Evolutionary conservation across 768 basidiomycete genomes (phyloP), one percentile per base, ranked within the genome.

Genomic region (Lepiota brunneoincarnata): DNA sequence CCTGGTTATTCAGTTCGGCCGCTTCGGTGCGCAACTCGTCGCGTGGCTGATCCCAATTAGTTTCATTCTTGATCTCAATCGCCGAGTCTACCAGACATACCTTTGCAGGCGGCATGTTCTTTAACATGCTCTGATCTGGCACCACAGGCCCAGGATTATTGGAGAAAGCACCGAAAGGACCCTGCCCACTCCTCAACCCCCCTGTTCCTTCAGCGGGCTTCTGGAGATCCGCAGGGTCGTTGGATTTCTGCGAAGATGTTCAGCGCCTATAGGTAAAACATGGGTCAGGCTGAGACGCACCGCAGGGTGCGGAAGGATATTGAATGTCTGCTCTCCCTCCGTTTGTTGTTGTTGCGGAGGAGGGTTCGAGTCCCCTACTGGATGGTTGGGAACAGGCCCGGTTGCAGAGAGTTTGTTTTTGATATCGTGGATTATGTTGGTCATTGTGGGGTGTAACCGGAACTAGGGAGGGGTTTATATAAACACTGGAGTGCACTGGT

Each of bases 301-400:
- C 59, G 84, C 83, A 45, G 84, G 85, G 63, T 86, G 82, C 18
- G 85, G 85, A 53, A 77, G 73, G 61, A 81, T 86, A 44, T 67
- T 68, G 66, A 77, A 84, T 1, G 59, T 62, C 45, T 70, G 76
- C 60, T 82, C 77, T 45, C 55, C 55, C n/a, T n/a, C n/a, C n/a
- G n/a, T n/a, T n/a, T n/a, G n/a, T 40, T 53, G 36, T 57, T 51
- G 50, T 51, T 51, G 44, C 40, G 49, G 43, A 44, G 54, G 41
- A 41, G 43, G 50, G 37, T 26, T 53, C 63, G 59, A 54, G 7
- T 40, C 44, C 17, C 37, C 36, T 9, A 3, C 24, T 26, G 52
- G 23, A 12, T 54, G 36, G 7, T 34, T 40, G 23, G 35, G 26
- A 10, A 24, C 21, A n/a, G 31, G 10, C 5, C 47, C 47, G 44